Percentiles rank a stretch among this genome's conserved stretches.
phyloP scores from a whole-genome alignment of 2,329 filamentous ascomycete genomes.

The Chaetomium olivaceum region DNA sequence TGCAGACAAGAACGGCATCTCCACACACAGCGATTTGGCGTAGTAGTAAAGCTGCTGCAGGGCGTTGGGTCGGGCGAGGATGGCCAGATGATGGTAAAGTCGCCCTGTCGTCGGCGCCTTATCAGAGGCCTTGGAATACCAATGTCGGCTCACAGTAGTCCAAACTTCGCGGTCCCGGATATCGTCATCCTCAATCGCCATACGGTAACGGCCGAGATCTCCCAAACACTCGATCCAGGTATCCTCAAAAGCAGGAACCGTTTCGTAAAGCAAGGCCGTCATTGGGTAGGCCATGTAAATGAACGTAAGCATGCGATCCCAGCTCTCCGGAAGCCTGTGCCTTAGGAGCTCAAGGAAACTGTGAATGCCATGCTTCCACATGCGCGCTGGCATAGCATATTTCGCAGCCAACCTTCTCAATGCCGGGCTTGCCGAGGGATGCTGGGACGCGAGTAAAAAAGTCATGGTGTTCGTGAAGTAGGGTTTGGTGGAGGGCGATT shows the following conservation, averaged over 20 bases:
- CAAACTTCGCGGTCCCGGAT: constrained; percentile 74
- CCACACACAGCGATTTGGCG: constrained; percentile 67
- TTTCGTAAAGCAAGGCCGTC: constrained; percentile 85
- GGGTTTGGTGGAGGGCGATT: constrained; percentile 76
- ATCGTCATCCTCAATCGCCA: constrained; percentile 88
- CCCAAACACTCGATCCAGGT: constrained; percentile 95
- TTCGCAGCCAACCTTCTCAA: constrained; percentile 71
- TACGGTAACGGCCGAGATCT: constrained; percentile 76
- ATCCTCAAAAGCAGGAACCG: constrained; percentile 76
- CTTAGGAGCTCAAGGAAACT: constrained; percentile 77
- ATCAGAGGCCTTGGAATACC: constrained; percentile 83
- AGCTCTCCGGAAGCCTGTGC: constrained; percentile 69
- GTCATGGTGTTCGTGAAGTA: constrained; percentile 81
- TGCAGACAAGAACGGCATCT: constrained; percentile 66
- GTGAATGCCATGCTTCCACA: constrained; percentile 95
- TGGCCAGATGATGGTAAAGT: constrained; percentile 85
- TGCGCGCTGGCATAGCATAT: constrained; percentile 86
- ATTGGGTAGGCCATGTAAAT: constrained; percentile 89
- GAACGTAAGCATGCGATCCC: constrained; percentile 89
- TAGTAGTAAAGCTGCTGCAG: constrained; percentile 74
- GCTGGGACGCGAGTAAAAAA: constrained; percentile 86
- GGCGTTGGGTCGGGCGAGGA: constrained; percentile 68
- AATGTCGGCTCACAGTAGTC: constrained; percentile 76
- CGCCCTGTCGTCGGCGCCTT: constrained; percentile 73
- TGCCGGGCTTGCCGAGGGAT: constrained; percentile 72